A percentile compares a stretch with the other conserved stretches of the same genome.
Conservation (phyloP, 169 alveolate genomes). For the Eimeria falciformis region DNA sequence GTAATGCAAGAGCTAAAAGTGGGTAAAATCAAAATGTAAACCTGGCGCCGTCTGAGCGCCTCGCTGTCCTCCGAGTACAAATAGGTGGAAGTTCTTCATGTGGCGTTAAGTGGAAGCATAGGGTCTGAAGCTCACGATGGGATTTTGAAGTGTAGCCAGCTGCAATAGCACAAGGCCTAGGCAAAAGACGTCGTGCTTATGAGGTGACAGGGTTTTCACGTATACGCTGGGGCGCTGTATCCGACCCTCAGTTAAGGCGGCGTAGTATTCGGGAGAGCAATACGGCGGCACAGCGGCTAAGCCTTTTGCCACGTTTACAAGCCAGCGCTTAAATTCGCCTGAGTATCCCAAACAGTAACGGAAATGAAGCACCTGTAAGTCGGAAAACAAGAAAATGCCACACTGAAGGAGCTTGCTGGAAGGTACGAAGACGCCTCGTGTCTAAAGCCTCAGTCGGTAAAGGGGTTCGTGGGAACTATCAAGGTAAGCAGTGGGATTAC, state of each 20-base stretch:
- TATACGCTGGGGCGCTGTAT: constrained; percentile 62
- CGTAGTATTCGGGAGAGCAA: constrained; percentile 73
- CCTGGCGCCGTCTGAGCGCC: too few relatives aligned
- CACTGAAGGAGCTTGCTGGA: too few relatives aligned
- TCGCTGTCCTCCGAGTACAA: too few relatives aligned
- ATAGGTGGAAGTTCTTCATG: too few relatives aligned
- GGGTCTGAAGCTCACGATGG: constrained; percentile 64
- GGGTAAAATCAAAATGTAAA: too few relatives aligned
- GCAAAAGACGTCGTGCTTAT: constrained; percentile 74
- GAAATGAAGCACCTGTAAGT: not conserved
- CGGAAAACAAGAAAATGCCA: not conserved
- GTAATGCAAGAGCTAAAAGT: too few relatives aligned
- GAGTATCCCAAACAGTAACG: not conserved
- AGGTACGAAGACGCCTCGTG: too few relatives aligned
- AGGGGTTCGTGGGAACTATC: not conserved
- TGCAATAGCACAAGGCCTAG: constrained; percentile 75
- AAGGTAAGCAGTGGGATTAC: not conserved
- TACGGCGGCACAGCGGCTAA: constrained; percentile 63
- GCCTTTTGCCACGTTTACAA: constrained; percentile 72
- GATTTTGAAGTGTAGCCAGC: constrained; percentile 70
- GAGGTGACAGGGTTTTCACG: constrained; percentile 63
- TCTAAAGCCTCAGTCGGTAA: too few relatives aligned
- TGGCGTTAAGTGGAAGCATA: too few relatives aligned
- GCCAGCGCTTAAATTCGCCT: constrained; percentile 79
- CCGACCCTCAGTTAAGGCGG: constrained; percentile 50